phyloP scores from a whole-genome alignment of 495 filamentous ascomycete genomes.

The Bacidia rubella region DNA sequence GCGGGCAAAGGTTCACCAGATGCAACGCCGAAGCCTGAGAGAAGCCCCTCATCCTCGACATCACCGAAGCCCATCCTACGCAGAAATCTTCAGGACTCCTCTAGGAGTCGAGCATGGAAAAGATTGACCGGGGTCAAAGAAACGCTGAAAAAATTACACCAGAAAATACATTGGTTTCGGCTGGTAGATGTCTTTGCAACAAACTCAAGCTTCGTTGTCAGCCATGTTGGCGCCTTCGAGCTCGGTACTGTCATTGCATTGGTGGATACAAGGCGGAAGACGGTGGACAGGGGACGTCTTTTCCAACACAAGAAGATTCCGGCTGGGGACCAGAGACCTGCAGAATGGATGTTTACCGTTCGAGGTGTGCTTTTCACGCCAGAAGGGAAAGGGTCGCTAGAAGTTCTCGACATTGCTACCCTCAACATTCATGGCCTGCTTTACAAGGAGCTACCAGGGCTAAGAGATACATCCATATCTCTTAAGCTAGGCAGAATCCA shows the following conservation, averaged over 20 bases:
- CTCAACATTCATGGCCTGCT: slow-evolving; percentile 86
- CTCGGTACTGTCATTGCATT: slow-evolving; percentile 72
- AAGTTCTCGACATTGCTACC: slow-evolving; percentile 76
- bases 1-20: slow-evolving; percentile 19
- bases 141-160: slow-evolving; percentile 69
- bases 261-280: slow-evolving; percentile 81
- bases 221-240: slow-evolving; percentile 71
- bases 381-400: slow-evolving; percentile 71
- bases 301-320: slow-evolving; percentile 70
- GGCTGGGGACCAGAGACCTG: slow-evolving; percentile 60
- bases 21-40: slow-evolving; percentile 6
- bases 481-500: slow-evolving; percentile 84
- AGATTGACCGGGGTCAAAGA: slow-evolving; percentile 64
- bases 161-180: slow-evolving; percentile 74
- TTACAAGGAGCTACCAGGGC: slow-evolving; percentile 74
- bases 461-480: slow-evolving; percentile 79
- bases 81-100: slow-evolving; percentile 10
- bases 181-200: slow-evolving; percentile 83
- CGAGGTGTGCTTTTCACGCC: slow-evolving; percentile 79
- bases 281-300: slow-evolving; percentile 78
- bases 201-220: slow-evolving; percentile 58
- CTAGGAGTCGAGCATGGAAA: slow-evolving; percentile 66
- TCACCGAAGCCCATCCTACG: slow-evolving; percentile 15
- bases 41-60: slow-evolving; percentile 11
- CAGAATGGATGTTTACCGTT: slow-evolving; percentile 84